Conservation (phyloP, 2,329 filamentous ascomycete species). For the Alternaria arbusti region DNA sequence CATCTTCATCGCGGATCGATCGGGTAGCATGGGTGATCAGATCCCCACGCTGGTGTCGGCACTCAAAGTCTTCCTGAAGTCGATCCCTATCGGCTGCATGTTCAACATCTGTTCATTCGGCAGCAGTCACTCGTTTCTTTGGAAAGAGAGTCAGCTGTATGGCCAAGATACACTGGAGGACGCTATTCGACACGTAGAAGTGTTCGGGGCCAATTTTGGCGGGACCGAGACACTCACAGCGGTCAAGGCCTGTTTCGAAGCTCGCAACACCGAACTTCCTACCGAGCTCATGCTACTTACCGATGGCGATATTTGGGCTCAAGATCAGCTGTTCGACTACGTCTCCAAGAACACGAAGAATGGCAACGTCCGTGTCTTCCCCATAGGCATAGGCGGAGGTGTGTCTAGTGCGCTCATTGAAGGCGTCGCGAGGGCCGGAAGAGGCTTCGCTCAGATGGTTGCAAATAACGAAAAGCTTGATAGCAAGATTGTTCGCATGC, state of each 20-base stretch:
- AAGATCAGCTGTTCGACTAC: neutral
- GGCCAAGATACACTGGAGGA: neutral
- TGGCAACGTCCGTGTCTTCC: slow-evolving; percentile 5
- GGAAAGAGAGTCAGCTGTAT: neutral
- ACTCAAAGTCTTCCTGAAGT: slow-evolving; percentile 7
- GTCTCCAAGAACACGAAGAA: neutral
- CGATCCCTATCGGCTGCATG: slow-evolving; percentile 7
- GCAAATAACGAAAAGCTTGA: slow-evolving; percentile 5
- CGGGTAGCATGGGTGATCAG: slow-evolving; percentile 1
- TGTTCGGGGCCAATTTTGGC: neutral
- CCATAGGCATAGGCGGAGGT: slow-evolving; percentile 3
- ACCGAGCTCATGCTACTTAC: slow-evolving; percentile 10
- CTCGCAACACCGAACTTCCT: neutral
- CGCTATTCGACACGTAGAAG: slow-evolving; percentile 1
- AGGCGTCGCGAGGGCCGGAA: slow-evolving; percentile 7
- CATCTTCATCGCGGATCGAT: slow-evolving; percentile 8
- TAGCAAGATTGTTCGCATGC: slow-evolving; percentile 10
- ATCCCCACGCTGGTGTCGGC: slow-evolving; percentile 6
- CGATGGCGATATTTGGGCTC: slow-evolving; percentile 7
- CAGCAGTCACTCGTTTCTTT: neutral
- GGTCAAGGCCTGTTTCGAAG: slow-evolving; percentile 1
- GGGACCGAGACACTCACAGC: slow-evolving; percentile 2
- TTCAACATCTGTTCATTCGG: slow-evolving; percentile 14
- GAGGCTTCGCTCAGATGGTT: slow-evolving; percentile 11
- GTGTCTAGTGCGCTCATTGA: slow-evolving; percentile 7